Base-by-base conservation (phyloP, 1,284 basidiomycete species). In the Ceratorhiza oryzae-sativae region DNA sequence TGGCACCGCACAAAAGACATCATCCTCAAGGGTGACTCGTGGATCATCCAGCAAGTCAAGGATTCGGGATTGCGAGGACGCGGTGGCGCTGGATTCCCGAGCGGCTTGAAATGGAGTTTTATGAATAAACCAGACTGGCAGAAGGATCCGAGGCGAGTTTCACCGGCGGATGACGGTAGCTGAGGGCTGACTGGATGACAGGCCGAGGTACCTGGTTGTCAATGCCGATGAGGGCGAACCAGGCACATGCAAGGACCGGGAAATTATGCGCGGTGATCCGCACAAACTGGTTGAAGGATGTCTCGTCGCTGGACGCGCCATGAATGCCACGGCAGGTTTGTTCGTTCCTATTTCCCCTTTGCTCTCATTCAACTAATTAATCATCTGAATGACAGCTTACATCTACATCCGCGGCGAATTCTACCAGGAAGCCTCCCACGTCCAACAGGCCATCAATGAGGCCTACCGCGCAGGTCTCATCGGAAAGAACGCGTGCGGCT, bases 71-170 rank as follows among this genome's bases (percentile, higher is more conserved):
- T 99, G 58, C 90, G 97, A 79, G 97, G 97, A 30, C 91, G 97
- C 76, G 97, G 97, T 75, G 97, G 97, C 74, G 97, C 97, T 70
- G 97, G 97, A 55, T 99, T 99, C 81, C 97, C 96, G 1, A 94
- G 92, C 76, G 97, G 97, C 61, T 85, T 99, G 77, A 99, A 99
- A 82, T 99, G 97, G 97, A 93, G 90, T 80, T 98, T 98, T 81
- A 98, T 97, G 92, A 98, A 98, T 86, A 98, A 98, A 84, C 97
- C 96, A 34, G 91, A 91, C 51, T 98, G 97, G 96, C 90, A 99
- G 84, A 93, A 95, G 79, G 97, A 98, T 80, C 88, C 88, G 73
- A 86, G 95, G 90, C 91, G 74, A 73, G 85, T 77, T 36, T 39
- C 51, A 18, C 48, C 34, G 8, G 3, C 13, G 34, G 15, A 5